phyloP scores from a whole-genome alignment of 805 yeast genomes.

The Pichia membranifaciens region DNA sequence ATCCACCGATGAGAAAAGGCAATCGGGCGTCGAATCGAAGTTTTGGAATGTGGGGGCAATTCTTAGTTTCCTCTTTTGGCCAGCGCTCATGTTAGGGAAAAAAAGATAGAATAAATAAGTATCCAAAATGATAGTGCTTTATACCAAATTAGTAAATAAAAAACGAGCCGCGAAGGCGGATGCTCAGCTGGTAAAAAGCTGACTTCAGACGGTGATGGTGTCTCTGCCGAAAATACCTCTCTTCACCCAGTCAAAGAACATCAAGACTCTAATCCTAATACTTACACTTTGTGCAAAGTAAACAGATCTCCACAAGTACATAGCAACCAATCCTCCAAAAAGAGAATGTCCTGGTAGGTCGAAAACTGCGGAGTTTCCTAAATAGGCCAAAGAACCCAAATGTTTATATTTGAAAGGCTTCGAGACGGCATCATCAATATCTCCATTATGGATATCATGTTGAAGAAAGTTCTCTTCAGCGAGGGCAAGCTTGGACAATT shows the following conservation, averaged over 20 bases:
- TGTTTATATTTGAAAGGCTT: conserved; percentile 73
- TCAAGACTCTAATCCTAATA: conserved; percentile 79
- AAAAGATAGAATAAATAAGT: no score
- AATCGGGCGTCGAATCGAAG: not conserved
- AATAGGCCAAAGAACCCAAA: conserved; percentile 89
- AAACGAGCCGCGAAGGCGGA: not conserved
- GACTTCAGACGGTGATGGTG: conserved; percentile 14
- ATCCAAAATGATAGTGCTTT: no score
- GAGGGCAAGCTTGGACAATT: conserved; percentile 58
- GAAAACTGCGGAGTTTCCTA: conserved; percentile 94
- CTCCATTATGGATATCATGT: conserved; percentile 35
- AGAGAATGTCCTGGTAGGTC: conserved; percentile 78
- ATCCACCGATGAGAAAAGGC: no score
- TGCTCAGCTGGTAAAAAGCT: not conserved
- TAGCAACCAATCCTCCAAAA: conserved; percentile 77
- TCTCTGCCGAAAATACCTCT: conserved; percentile 88
- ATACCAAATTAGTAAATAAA: not conserved
- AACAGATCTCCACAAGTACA: conserved; percentile 91
- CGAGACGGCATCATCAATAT: conserved; percentile 36
- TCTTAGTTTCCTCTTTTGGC: not conserved
- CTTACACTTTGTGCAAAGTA: conserved; percentile 89
- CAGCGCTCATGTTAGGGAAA: no score
- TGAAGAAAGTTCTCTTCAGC: conserved; percentile 46
- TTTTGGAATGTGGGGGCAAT: not conserved
- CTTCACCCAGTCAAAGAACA: conserved; percentile 84